Evolutionary conservation across 768 basidiomycete species (phyloP).

Genomic region (Amanita jacksonii): DNA sequence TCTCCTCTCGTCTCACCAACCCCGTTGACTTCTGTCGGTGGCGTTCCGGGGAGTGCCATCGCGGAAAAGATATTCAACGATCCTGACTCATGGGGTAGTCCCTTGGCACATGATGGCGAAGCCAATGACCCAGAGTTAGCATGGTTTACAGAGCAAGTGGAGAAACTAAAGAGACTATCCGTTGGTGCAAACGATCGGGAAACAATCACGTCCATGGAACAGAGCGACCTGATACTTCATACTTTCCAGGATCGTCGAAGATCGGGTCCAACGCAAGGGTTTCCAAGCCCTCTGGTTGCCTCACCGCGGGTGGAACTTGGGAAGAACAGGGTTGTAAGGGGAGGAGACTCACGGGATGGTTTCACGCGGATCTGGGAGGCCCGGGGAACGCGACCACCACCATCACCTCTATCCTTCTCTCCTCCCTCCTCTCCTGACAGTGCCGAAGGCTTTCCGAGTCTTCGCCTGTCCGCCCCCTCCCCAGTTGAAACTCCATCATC

Average conservation of each 20-base stretch:
- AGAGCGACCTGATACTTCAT: conserved; percentile 5
- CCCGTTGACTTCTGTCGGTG: conserved; percentile 20
- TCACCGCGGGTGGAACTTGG: not conserved
- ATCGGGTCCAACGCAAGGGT: not conserved
- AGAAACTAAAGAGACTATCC: conserved; percentile 15
- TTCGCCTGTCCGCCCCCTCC: conserved; percentile 3
- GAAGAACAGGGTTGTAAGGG: not conserved
- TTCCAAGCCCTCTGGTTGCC: not conserved
- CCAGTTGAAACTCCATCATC: conserved; percentile 16
- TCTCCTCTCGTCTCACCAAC: conserved; percentile 27
- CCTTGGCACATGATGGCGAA: conserved; percentile 18
- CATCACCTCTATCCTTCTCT: conserved; percentile 3
- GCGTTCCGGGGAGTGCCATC: conserved; percentile 27
- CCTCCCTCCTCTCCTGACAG: conserved; percentile 8
- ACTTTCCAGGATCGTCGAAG: conserved; percentile 6
- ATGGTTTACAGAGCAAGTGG: conserved; percentile 28
- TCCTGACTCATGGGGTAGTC: conserved; percentile 31
- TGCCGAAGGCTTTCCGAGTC: not conserved
- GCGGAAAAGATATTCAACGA: conserved; percentile 35
- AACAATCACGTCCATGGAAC: conserved; percentile 10
- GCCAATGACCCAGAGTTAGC: conserved; percentile 17
- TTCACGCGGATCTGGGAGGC: not conserved
- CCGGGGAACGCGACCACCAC: not conserved
- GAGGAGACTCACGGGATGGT: not conserved
- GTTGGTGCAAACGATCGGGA: conserved; percentile 5